Evolutionary conservation across 2,329 filamentous ascomycete species (phyloP).

Genomic region (Zymoseptoria ardabiliae): DNA sequence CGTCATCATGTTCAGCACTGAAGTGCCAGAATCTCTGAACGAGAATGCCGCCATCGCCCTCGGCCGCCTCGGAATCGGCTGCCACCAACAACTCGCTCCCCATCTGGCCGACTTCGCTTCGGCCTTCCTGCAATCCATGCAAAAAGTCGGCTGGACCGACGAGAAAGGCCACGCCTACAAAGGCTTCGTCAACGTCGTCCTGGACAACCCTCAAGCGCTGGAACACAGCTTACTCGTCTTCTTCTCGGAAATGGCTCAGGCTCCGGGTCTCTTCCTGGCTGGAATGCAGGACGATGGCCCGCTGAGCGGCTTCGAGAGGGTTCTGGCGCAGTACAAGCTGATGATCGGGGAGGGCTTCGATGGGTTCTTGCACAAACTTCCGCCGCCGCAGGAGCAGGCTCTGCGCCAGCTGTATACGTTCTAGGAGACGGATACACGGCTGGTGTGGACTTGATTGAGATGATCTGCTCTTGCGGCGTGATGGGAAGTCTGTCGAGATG

Average conservation of each 20-base stretch:
- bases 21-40: constrained; percentile 76
- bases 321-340: constrained; percentile 47
- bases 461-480: background rate
- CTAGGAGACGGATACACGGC: constrained; percentile 22
- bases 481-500: too few species aligned
- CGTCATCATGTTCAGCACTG: constrained; percentile 75
- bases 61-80: constrained; percentile 76
- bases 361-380: constrained; percentile 42
- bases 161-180: constrained; percentile 92
- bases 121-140: constrained; percentile 74
- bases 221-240: constrained; percentile 76
- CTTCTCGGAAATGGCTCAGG: constrained; percentile 76
- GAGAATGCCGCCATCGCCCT: constrained; percentile 94
- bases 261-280: constrained; percentile 48
- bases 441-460: constrained; percentile 6
- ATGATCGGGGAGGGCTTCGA: constrained; percentile 48
- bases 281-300: constrained; percentile 55
- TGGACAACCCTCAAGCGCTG: constrained; percentile 84
- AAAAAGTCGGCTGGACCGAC: constrained; percentile 76
- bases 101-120: constrained; percentile 73
- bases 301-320: constrained; percentile 62
- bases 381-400: constrained; percentile 36
- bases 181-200: constrained; percentile 78
- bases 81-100: constrained; percentile 67
- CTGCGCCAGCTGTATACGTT: constrained; percentile 38